A percentile compares a stretch with the other conserved stretches of the same genome.
Evolutionary conservation across 768 basidiomycete species (phyloP).

Genomic region (Cystobasidium ongulense): DNA sequence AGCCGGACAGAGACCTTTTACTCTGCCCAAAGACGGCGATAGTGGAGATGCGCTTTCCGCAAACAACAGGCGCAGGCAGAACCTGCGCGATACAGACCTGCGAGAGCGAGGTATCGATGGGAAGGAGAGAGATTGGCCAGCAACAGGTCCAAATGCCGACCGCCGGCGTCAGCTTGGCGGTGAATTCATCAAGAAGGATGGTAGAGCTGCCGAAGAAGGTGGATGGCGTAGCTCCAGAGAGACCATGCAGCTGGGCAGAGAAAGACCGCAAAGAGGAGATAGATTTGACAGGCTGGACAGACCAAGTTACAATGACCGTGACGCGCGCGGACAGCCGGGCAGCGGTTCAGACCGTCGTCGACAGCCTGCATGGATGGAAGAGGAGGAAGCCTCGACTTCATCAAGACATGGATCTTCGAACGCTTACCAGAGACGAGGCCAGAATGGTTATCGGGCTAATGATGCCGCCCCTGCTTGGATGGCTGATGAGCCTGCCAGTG

Average conservation of each 20-base stretch:
- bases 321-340: neutral
- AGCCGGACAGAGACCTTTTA: neutral
- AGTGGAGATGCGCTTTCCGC: neutral
- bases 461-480: conserved; percentile 7
- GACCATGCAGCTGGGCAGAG: neutral
- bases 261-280: neutral
- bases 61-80: neutral
- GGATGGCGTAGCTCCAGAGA: conserved; percentile 23
- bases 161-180: conserved; percentile 5
- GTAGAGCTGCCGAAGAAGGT: conserved; percentile 23
- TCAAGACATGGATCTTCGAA: neutral
- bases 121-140: neutral
- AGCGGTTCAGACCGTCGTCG: conserved; percentile 11
- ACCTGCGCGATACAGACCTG: neutral
- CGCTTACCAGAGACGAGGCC: neutral
- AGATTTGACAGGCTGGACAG: neutral
- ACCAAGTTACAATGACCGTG: neutral
- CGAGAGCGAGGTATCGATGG: conserved; percentile 3
- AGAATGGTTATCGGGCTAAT: neutral
- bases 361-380: conserved; percentile 31
- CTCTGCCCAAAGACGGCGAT: neutral
- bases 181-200: conserved; percentile 28
- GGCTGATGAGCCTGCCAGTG: neutral
- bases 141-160: neutral
- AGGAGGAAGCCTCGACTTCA: neutral